Evolutionary conservation across 108 stramenopile genomes (phyloP).

Genomic region (Nannochloropsis gaditana): DNA sequence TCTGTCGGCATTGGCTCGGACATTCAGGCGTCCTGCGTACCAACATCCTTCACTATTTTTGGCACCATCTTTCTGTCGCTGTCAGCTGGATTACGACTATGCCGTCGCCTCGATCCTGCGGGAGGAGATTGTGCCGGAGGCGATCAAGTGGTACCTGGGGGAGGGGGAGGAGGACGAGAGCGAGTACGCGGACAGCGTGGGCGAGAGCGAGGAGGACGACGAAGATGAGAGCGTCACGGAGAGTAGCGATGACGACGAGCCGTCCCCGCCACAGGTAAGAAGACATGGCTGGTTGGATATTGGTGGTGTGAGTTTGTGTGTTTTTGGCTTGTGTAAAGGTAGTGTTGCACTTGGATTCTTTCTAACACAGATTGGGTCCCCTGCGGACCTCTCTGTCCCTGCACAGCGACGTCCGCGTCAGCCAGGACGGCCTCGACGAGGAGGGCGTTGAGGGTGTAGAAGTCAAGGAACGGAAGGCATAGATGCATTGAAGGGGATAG

Average conservation of each 20-base stretch:
- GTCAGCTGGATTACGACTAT: not conserved
- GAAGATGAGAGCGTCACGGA: constrained; percentile 5
- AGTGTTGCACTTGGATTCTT: too few relatives aligned
- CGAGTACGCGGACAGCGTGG: constrained; percentile 25
- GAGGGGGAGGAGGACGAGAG: not conserved
- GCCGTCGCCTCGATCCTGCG: not conserved
- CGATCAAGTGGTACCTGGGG: constrained; percentile 1
- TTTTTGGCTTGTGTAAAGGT: too few relatives aligned
- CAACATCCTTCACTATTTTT: too few relatives aligned
- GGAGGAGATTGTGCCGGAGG: not conserved
- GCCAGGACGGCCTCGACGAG: not conserved
- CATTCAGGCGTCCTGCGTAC: too few relatives aligned
- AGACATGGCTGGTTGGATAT: not conserved
- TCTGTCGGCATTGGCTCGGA: not conserved
- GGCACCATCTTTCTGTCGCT: not conserved
- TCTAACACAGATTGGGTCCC: too few relatives aligned
- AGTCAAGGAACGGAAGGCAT: not conserved
- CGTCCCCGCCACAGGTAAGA: not conserved
- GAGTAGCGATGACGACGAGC: not conserved
- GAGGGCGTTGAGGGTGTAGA: not conserved
- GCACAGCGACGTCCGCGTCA: not conserved
- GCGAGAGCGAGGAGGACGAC: not conserved
- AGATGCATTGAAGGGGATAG: not conserved
- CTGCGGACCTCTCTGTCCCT: too few relatives aligned
- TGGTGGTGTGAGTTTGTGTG: not conserved